Evolutionary conservation across 345 rosid genomes (phyloP), one percentile per base, ranked within the genome.

Genomic region (Trapa bicornis): DNA sequence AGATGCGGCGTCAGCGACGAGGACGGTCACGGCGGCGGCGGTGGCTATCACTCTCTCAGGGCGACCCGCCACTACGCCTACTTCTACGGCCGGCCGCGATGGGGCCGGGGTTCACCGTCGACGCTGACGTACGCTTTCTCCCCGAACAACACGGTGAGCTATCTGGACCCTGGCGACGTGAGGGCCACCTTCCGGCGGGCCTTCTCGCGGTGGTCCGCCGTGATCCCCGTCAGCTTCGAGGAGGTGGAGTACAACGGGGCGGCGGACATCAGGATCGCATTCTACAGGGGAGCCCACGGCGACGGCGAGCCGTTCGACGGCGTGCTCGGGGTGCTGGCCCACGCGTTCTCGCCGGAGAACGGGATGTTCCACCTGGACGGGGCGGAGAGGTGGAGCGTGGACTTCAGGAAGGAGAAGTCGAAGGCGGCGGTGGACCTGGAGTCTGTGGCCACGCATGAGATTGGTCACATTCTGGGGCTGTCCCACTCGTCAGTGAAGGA

Each of bases 391-490:
- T 93, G 97, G 98, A 77, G 84, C 37, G 72, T 88, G 14, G 88
- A 87, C 43, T 83, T 87, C n/a, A 75, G 68, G 17, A 65, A 58
- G 54, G 81, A 60, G 42, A 80, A 73, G 70, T 90, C 92, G 5
- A 78, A 36, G 68, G 81, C 41, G 50, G 97, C 96, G 2, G 82
- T 93, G 68, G 96, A 93, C 53, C 78, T 93, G 83, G 99, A 93
- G 48, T 90, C 99, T 2, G 99, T 93, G 75, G 99, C 89, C 12
- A 91, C 89, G 2, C 98, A 93, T 65, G 98, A 93, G 82, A 93
- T 93, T 6, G 97, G 98, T 60, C 98, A 93, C 68, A 70, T 91
- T 29, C 77, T 94, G 4, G 97, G 99, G 4, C 72, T 94, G 74
- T 97, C 82, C 35, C 99, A 94, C 72, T 77, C 89, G 16, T 81